phyloP scores from a whole-genome alignment of 2,329 filamentous ascomycete genomes.

The Arthrobotrys pseudoclavata region DNA sequence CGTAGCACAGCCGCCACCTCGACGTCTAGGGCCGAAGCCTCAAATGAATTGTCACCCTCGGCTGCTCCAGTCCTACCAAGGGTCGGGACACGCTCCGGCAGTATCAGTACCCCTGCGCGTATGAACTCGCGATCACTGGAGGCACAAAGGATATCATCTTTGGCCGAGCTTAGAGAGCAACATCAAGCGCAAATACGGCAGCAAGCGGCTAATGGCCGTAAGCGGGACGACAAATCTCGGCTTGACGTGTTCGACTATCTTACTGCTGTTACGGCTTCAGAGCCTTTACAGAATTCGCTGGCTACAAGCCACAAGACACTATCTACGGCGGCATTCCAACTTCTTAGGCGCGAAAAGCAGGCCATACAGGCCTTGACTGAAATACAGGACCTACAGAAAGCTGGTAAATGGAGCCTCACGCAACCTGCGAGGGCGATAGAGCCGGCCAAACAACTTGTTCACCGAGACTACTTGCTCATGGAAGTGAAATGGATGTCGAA shows the following conservation, averaged over 20 bases:
- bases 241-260: constrained; percentile 71
- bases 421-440: constrained; percentile 89
- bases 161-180: constrained; percentile 43
- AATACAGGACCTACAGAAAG: constrained; percentile 90
- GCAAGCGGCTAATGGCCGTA: constrained; percentile 61
- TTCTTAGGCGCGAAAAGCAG: constrained; percentile 86
- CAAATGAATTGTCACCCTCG: constrained; percentile 52
- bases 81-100: constrained; percentile 54
- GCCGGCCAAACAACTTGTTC: constrained; percentile 80
- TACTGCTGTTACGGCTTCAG: constrained; percentile 75
- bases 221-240: constrained; percentile 67
- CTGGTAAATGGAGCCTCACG: constrained; percentile 90
- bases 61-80: constrained; percentile 41
- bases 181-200: constrained; percentile 44
- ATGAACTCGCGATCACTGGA: constrained; percentile 59
- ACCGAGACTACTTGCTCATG: constrained; percentile 87
- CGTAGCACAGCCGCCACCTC: constrained; percentile 59
- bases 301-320: constrained; percentile 89
- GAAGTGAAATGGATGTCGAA: constrained; percentile 99
- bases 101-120: constrained; percentile 47
- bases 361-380: constrained; percentile 87
- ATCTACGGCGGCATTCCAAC: constrained; percentile 84
- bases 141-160: constrained; percentile 46
- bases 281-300: constrained; percentile 76
- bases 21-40: constrained; percentile 17